Conservation (phyloP, 108 stramenopile genomes). For the Cyclotella sp. region DNA sequence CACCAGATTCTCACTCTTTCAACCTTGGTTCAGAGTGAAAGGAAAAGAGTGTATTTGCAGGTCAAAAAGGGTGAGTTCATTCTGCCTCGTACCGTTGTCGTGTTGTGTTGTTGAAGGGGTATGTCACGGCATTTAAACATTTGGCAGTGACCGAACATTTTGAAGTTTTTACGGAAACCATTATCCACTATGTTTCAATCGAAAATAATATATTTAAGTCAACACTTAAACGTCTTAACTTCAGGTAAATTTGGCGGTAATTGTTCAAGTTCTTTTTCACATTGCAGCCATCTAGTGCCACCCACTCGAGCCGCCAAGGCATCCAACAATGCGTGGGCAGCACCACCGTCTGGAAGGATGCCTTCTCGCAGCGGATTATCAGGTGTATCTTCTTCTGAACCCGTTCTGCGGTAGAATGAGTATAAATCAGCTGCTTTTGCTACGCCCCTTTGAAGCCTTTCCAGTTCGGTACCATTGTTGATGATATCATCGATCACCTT, state of each 20-base stretch:
- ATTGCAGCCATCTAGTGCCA: not conserved
- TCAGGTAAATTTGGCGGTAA: not conserved
- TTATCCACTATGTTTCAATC: too few relatives aligned
- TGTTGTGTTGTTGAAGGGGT: too few relatives aligned
- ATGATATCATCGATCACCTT: not conserved
- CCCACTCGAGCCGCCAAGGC: not conserved
- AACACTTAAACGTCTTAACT: constrained; percentile 1
- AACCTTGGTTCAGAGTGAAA: too few relatives aligned
- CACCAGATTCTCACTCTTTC: too few relatives aligned
- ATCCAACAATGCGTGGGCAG: not conserved
- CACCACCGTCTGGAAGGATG: constrained; percentile 1
- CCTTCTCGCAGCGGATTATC: constrained; percentile 9
- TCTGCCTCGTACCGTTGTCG: too few relatives aligned
- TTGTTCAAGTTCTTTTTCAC: not conserved
- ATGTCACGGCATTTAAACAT: too few relatives aligned
- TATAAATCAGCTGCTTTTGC: constrained; percentile 1
- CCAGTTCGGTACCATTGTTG: not conserved
- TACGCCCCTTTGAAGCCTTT: constrained; percentile 1
- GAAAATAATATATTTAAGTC: too few relatives aligned
- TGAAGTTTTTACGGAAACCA: too few relatives aligned
- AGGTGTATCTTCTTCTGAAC: not conserved
- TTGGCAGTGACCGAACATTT: too few relatives aligned
- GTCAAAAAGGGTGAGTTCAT: too few relatives aligned
- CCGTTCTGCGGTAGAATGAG: not conserved
- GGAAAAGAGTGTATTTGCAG: too few relatives aligned